These are phyloP conservation scores for Colletotrichum musicola DNA, from an alignment of 2,329 filamentous ascomycete species.

Conservation along the genomic window DNA sequence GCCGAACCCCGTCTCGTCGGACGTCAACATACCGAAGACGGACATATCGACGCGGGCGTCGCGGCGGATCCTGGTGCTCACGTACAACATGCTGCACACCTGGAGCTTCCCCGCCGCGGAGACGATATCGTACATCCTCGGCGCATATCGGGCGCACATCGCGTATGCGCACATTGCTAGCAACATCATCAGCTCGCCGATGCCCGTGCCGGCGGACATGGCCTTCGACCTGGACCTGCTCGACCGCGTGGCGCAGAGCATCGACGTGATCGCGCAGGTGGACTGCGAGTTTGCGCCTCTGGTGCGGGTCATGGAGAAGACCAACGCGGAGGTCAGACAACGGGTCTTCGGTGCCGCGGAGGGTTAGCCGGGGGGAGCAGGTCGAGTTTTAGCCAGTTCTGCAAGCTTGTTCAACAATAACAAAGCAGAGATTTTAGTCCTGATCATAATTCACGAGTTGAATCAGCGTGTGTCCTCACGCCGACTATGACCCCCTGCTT, in stretches of 20 bases:
- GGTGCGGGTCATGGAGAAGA: constrained; percentile 14
- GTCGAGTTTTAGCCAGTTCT: too few relatives aligned
- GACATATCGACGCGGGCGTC: constrained; percentile 12
- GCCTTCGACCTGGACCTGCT: constrained; percentile 14
- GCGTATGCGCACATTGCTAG: constrained; percentile 24
- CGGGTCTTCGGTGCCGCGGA: not conserved
- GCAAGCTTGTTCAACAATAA: too few relatives aligned
- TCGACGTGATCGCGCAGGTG: constrained; percentile 1
- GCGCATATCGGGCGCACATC: constrained; percentile 16
- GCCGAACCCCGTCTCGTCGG: constrained; percentile 6
- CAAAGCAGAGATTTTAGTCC: too few relatives aligned
- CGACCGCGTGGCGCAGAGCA: constrained; percentile 21
- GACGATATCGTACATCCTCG: constrained; percentile 1
- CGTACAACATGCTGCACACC: constrained; percentile 18
- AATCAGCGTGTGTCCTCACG: too few relatives aligned
- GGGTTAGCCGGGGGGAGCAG: not conserved
- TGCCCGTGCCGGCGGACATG: not conserved
- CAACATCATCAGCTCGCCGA: constrained; percentile 10
- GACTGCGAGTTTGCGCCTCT: constrained; percentile 27
- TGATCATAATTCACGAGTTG: too few relatives aligned
- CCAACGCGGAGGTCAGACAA: constrained; percentile 12
- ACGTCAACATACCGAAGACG: constrained; percentile 21
- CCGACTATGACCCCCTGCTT: too few relatives aligned
- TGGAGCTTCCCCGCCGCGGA: constrained; percentile 10
- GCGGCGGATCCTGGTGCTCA: constrained; percentile 21